Evolutionary conservation across 768 basidiomycete species (phyloP), one percentile per base, ranked within the genome.

Genomic region (Suillus placidus): DNA sequence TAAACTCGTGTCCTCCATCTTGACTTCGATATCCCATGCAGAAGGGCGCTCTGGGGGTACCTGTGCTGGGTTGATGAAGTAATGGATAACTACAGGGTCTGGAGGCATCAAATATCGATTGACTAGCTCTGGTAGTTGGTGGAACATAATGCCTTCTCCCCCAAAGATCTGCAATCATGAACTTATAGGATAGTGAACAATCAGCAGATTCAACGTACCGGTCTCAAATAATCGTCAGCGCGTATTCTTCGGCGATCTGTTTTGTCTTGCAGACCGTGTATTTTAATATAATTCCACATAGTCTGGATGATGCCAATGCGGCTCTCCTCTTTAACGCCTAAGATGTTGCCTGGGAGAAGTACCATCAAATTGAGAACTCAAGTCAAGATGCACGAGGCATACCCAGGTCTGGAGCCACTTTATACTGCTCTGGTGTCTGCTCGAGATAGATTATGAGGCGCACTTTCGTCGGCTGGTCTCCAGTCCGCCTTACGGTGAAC

Each of bases 231-330:
- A 14, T 88, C 90, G 70, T 94, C 93, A 3, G 87, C 82, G 13
- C 86, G 85, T 61, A 94, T 86, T 60, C 87, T 75, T 45, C 88
- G 84, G 64, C 92, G 81, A 76, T 94, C 92, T 0, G 85, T 85
- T 69, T 93, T 94, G 76, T 94, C 93, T 76, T 94, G 93, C 20
- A 96, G 78, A 32, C 87, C 86, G 69, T 94, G 83, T 16, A 89
- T 80, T 74, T 95, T 97, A 79, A 97, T 91, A 70, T 96, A 95
- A 71, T 91, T 93, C 96, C 96, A 99, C 13, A 97, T 74, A 0
- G 92, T 86, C 64, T 93, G 89, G 20, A 97, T 84, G 20, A 93
- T 86, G 7, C 91, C 93, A 30, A 90, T 80, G 35, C 93, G 85
- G 42, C 92, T 94, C 35, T 93, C 94, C 73, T 97, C 92, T 70